phyloP scores from a whole-genome alignment of 192 early-diverging fungal genomes.

The Geranomyces michiganensis region DNA sequence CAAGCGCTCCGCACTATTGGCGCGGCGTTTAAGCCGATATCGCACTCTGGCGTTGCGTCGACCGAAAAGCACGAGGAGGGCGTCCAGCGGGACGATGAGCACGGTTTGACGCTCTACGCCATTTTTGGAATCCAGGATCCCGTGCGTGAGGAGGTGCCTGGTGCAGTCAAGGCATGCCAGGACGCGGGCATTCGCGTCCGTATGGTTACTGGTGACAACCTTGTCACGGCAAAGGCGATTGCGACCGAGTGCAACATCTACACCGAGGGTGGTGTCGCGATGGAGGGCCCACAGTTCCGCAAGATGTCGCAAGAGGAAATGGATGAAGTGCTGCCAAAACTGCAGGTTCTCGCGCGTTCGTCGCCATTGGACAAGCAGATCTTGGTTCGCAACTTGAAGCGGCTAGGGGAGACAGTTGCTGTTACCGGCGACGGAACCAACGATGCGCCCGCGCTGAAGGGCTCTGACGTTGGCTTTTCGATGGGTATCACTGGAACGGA shows the following conservation, averaged over 20 bases:
- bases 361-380: conserved; percentile 97
- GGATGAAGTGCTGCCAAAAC: conserved; percentile 86
- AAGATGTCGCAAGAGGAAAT: conserved; percentile 76
- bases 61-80: conserved; percentile 55
- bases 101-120: conserved; percentile 76
- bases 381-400: conserved; percentile 84
- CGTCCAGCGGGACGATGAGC: conserved; percentile 51
- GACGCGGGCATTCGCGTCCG: conserved; percentile 93
- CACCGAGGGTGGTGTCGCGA: conserved; percentile 80
- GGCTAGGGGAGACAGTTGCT: conserved; percentile 92
- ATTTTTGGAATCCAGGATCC: conserved; percentile 98
- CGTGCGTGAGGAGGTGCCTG: conserved; percentile 90
- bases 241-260: conserved; percentile 93
- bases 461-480: conserved; percentile 95
- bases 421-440: conserved; percentile 99
- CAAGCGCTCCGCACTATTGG: conserved; percentile 90
- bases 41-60: conserved; percentile 1
- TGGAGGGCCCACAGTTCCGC: conserved; percentile 96
- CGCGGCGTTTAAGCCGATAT: conserved; percentile 63
- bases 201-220: conserved; percentile 99
- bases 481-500: conserved; percentile 99
- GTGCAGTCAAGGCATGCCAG: conserved; percentile 86
- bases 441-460: conserved; percentile 90
- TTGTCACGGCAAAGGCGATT: conserved; percentile 91
- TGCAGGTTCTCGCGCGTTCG: conserved; percentile 93